Evolutionary conservation across 106 monocot species (phyloP), one percentile per base, ranked within the genome.

Genomic region (Dioscorea dumetorum): DNA sequence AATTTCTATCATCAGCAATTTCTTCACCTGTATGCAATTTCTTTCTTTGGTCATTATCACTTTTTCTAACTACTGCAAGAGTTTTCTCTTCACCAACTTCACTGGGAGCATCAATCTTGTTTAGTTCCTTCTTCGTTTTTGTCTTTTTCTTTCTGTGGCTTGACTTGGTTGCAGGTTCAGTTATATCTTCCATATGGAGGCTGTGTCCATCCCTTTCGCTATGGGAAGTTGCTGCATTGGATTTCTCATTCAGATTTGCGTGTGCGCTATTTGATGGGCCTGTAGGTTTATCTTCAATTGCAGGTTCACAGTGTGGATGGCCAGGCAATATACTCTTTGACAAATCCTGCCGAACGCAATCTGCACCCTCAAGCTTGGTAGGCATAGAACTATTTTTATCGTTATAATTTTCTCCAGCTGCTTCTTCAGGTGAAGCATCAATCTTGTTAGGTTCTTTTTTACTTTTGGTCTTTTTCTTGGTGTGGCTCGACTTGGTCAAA

Each of bases 391-490:
- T 32, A 7, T 22, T 50, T 23, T 8, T n/a, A 49, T 58, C 57
- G 32, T 14, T 17, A 59, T 22, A 18, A 63, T 73, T 34, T 18
- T 21, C 54, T 60, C 33, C 23, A 23, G 20, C 22, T 50, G 11
- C 22, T 70, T 58, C 48, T 33, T 64, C 50, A 22, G 16, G 54
- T 16, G 24, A 28, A 28, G 28, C 28, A 28, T 28, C 28, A 28
- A 28, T 28, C 28, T 28, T 28, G 28, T 28, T 28, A 28, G 28
- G 28, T 28, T 1, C 28, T 28, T 35, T 14, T 17, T 28, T 18
- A 13, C 59, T 41, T 41, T 41, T 41, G 41, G 41, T 18, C 33
- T 34, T 65, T 33, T 74, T 79, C 57, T 34, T 79, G 20, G 33
- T 21, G 15, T 24, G 19, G 28, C 53, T 61, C 22, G 59, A 70